Conservation (phyloP, 192 early-diverging fungal species). For the Coemansia sp. region DNA sequence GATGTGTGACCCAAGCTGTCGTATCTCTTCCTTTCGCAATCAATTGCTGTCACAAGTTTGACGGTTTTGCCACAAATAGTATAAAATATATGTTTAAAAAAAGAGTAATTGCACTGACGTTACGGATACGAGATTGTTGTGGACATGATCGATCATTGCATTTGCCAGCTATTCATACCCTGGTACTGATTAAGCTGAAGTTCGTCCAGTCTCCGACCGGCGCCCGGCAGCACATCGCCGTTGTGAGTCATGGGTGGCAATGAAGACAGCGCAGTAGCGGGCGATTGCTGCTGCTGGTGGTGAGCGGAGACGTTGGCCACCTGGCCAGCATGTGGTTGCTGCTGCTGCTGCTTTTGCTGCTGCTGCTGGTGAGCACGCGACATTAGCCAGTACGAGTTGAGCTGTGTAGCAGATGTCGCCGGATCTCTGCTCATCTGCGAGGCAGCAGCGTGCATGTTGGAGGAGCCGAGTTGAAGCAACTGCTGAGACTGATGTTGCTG, state of each 20-base stretch:
- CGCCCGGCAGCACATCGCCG: conserved; percentile 10
- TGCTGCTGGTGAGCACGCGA: conserved; percentile 31
- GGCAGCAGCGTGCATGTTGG: conserved; percentile 11
- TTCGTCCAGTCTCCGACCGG: conserved; percentile 26
- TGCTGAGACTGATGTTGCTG: conserved; percentile 6
- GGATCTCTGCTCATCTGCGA: conserved; percentile 24
- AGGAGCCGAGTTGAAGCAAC: conserved; percentile 12
- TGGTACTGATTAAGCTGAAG: conserved; percentile 39
- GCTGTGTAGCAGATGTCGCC: conserved; percentile 8
- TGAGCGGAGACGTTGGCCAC: background rate
- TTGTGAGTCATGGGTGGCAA: conserved; percentile 29
- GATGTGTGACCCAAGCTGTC: no score
- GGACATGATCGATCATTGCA: conserved; percentile 5
- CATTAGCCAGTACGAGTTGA: conserved; percentile 36
- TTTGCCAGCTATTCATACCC: conserved; percentile 28
- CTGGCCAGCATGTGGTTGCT: conserved; percentile 11
- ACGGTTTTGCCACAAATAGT: background rate
- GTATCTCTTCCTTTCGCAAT: background rate
- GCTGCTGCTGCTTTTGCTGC: conserved; percentile 19
- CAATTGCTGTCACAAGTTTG: background rate
- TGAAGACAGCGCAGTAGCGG: conserved; percentile 7
- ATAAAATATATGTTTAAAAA: no score
- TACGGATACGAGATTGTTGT: background rate
- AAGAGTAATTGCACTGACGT: no score
- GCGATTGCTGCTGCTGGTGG: conserved; percentile 24